Evolutionary conservation across 805 yeast species (phyloP).

Genomic region (Scheffersomyces lignosus): DNA sequence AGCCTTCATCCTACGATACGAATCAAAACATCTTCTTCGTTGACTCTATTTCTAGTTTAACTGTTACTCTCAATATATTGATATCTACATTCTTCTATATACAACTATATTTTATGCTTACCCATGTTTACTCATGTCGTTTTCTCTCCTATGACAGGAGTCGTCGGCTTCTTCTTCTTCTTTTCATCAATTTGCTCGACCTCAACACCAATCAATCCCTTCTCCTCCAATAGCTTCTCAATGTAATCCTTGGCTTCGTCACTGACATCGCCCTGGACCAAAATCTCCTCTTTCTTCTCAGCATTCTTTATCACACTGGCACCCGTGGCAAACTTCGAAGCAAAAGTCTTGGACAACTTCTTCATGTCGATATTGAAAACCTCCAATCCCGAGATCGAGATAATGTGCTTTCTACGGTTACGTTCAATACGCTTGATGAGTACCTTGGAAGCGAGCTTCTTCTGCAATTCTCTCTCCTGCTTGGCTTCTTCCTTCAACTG

Average conservation of each 20-base stretch:
- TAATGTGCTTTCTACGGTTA: constrained; percentile 83
- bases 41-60: too few species aligned
- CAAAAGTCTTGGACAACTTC: constrained; percentile 87
- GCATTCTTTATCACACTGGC: constrained; percentile 87
- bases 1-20: too few species aligned
- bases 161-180: constrained; percentile 54
- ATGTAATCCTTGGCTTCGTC: constrained; percentile 85
- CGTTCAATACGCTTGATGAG: constrained; percentile 84
- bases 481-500: constrained; percentile 85
- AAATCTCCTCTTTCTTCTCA: constrained; percentile 88
- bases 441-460: constrained; percentile 77
- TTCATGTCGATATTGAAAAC: constrained; percentile 87
- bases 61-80: too few species aligned
- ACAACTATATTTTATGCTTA: too few species aligned
- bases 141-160: too few species aligned
- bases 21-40: too few species aligned
- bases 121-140: too few species aligned
- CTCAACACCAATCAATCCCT: constrained; percentile 80
- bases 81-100: too few species aligned
- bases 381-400: constrained; percentile 84
- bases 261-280: constrained; percentile 93
- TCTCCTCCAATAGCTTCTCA: constrained; percentile 67
- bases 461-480: constrained; percentile 79
- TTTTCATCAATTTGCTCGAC: constrained; percentile 87
- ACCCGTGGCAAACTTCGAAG: constrained; percentile 94